Evolutionary conservation across 106 monocot species (phyloP).

Genomic region (Agapanthus africanus): DNA sequence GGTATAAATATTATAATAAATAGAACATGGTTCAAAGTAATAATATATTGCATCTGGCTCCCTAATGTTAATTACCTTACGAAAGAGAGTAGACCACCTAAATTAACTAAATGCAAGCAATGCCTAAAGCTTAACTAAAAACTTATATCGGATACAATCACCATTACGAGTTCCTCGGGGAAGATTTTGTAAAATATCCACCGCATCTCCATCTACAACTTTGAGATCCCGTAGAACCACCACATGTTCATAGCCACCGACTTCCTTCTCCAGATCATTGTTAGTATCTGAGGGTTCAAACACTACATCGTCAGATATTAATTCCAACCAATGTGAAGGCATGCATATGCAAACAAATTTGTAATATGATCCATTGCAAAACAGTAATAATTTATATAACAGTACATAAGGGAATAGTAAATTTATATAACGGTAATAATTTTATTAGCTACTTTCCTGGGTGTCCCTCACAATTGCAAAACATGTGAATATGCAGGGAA

Average conservation of each 20-base stretch:
- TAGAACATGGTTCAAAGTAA: background rate
- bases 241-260: constrained; percentile 89
- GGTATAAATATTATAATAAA: background rate
- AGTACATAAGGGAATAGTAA: background rate
- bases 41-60: background rate
- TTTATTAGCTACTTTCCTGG: background rate
- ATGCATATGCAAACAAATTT: constrained; percentile 1
- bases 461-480: background rate
- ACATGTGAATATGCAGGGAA: background rate
- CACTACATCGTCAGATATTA: background rate
- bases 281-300: constrained; percentile 44
- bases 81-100: background rate
- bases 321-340: background rate
- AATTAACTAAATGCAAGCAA: background rate
- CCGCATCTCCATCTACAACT: constrained; percentile 51
- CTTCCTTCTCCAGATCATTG: constrained; percentile 81
- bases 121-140: no score
- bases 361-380: background rate
- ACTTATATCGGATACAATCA: constrained; percentile 79
- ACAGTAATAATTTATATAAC: no score
- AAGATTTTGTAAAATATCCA: constrained; percentile 50
- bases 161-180: constrained; percentile 60
- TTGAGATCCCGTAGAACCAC: constrained; percentile 50
- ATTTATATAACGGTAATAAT: background rate
- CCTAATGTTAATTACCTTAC: background rate